Evolutionary conservation across 139 green algal species (phyloP).

Genomic region (Pycnococcus provasolii): DNA sequence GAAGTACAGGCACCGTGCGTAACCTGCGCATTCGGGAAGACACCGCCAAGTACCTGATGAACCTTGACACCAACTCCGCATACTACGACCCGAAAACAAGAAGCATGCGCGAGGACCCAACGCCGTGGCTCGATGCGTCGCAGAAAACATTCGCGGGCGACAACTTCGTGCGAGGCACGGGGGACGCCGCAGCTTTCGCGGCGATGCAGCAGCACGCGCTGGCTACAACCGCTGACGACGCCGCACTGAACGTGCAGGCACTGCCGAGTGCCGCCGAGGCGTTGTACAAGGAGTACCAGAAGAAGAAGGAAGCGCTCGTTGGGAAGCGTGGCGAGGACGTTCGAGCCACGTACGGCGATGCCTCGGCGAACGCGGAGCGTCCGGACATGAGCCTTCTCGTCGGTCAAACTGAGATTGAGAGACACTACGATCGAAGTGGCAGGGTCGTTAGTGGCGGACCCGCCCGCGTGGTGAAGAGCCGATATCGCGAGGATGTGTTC

Average conservation of each 20-base stretch:
- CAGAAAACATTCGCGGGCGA: slow-evolving; percentile 59
- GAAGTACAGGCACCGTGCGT: slow-evolving; percentile 47
- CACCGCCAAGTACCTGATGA: slow-evolving; percentile 98
- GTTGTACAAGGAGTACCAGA: slow-evolving; percentile 76
- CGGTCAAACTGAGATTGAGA: slow-evolving; percentile 78
- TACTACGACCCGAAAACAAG: slow-evolving; percentile 98
- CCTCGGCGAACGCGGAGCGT: slow-evolving; percentile 31
- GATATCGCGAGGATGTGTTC: slow-evolving; percentile 93
- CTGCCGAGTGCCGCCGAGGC: slow-evolving; percentile 80
- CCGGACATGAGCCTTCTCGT: slow-evolving; percentile 34
- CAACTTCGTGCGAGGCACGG: slow-evolving; percentile 78
- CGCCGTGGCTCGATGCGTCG: slow-evolving; percentile 42
- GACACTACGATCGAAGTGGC: slow-evolving; percentile 86
- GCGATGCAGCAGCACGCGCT: slow-evolving; percentile 73
- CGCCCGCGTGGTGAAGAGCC: slow-evolving; percentile 31
- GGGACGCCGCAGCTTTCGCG: slow-evolving; percentile 66
- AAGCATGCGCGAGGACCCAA: slow-evolving; percentile 88
- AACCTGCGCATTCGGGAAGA: slow-evolving; percentile 99
- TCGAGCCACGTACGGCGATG: slow-evolving; percentile 77
- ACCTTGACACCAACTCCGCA: slow-evolving; percentile 84
- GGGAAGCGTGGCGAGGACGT: slow-evolving; percentile 52
- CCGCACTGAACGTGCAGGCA: slow-evolving; percentile 73
- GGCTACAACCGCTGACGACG: slow-evolving; percentile 64
- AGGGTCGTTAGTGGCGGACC: slow-evolving; percentile 34
- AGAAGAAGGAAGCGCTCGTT: slow-evolving; percentile 74